Conservation (phyloP, 306 rosid genomes). For the Medicago arabica region DNA sequence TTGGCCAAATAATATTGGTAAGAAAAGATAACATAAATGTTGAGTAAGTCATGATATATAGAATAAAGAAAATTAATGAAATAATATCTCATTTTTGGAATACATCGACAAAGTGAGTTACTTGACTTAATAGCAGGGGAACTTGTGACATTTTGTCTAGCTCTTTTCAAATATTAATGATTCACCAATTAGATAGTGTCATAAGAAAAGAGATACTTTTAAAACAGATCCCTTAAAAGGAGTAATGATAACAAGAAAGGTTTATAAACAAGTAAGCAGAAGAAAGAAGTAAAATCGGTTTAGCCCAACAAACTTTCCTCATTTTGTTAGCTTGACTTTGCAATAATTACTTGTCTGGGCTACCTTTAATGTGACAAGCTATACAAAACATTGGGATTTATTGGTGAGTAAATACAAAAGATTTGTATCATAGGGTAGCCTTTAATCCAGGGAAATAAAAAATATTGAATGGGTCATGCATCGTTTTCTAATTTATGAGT, state of each 20-base stretch:
- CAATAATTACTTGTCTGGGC: slow-evolving; percentile 28
- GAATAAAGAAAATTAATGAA: slow-evolving; percentile 6
- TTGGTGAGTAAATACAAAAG: slow-evolving; percentile 36
- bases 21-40: slow-evolving; percentile 8
- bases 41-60: slow-evolving; percentile 27
- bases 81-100: slow-evolving; percentile 21
- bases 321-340: slow-evolving; percentile 34
- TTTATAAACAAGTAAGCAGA: slow-evolving; percentile 19
- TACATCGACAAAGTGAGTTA: slow-evolving; percentile 26
- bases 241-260: slow-evolving; percentile 27
- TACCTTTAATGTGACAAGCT: slow-evolving; percentile 33
- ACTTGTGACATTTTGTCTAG: slow-evolving; percentile 31
- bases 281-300: slow-evolving; percentile 30
- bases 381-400: slow-evolving; percentile 3
- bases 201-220: slow-evolving; percentile 19
- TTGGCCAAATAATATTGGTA: slow-evolving; percentile 14
- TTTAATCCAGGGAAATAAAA: slow-evolving; percentile 30
- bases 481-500: slow-evolving; percentile 51
- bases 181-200: slow-evolving; percentile 30
- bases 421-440: slow-evolving; percentile 31
- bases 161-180: slow-evolving; percentile 13
- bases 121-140: slow-evolving; percentile 21
- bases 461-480: slow-evolving; percentile 52
- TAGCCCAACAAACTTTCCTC: slow-evolving; percentile 17
- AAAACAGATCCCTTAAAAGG: slow-evolving; percentile 22